Percentiles rank a stretch among this genome's conserved stretches.
phyloP scores from a whole-genome alignment of 2,329 filamentous ascomycete genomes.

The Emericellopsis cladophorae region DNA sequence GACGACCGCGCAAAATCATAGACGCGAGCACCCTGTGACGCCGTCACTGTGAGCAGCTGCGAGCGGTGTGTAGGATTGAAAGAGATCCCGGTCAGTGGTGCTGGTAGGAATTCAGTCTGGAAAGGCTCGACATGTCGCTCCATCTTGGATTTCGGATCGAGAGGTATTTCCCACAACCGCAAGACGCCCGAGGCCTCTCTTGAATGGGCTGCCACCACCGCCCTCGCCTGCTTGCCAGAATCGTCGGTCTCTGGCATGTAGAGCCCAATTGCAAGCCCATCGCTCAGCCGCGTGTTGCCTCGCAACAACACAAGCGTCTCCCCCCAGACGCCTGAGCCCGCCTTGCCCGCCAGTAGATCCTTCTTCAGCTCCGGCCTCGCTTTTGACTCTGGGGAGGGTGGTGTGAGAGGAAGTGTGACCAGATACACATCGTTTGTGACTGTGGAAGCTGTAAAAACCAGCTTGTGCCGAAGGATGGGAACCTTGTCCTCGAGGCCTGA shows the following conservation, averaged over 20 bases:
- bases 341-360: conserved; percentile 37
- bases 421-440: conserved; percentile 43
- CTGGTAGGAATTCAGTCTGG: conserved; percentile 46
- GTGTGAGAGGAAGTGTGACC: conserved; percentile 46
- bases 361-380: conserved; percentile 36
- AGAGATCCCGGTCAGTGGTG: conserved; percentile 39
- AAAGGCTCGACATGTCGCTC: conserved; percentile 32
- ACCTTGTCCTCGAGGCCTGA: conserved; percentile 7
- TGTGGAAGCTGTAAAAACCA: conserved; percentile 49
- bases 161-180: conserved; percentile 43
- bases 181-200: conserved; percentile 46
- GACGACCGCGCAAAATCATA: conserved; percentile 47
- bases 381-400: conserved; percentile 48
- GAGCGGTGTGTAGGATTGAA: conserved; percentile 45
- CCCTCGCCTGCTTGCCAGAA: conserved; percentile 20
- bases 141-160: conserved; percentile 24
- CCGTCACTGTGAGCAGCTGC: conserved; percentile 44
- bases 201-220: conserved; percentile 48
- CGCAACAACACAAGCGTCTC: conserved; percentile 41
- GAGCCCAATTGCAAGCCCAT: conserved; percentile 43
- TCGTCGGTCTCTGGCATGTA: conserved; percentile 28
- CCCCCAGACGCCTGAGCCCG: conserved; percentile 51
- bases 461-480: conserved; percentile 39
- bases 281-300: conserved; percentile 38
- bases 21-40: conserved; percentile 43